Evolutionary conservation across 2,329 filamentous ascomycete species (phyloP), one percentile per base, ranked within the genome.

Genomic region (Zymoseptoria passerinii): DNA sequence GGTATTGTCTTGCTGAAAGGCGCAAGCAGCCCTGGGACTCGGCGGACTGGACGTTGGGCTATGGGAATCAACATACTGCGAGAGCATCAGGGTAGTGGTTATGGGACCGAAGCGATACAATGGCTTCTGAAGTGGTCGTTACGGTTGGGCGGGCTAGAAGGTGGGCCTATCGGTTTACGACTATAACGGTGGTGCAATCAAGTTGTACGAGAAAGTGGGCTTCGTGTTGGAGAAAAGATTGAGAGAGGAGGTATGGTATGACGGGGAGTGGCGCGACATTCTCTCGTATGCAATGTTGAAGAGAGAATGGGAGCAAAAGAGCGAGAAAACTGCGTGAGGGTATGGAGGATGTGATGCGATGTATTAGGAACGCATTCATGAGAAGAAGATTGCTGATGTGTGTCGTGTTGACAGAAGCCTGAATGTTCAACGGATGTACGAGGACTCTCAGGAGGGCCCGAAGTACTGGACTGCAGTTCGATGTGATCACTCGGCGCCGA

Each of bases 121-220:
- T 81, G 77, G 78, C 71, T 67, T 1, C 61, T 79, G 5, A 73
- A 77, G 27, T 80, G 77, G 73, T 73, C 75, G 0, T 80, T 80
- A 56, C 63, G 66, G 8, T 67, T 69, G 20, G 76, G 72, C 0
- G 75, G 73, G 0, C 62, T 77, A 64, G 58, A 68, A 74, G 6
- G 73, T 80, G 16, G 65, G 64, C 8, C 69, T 80, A 8, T 61
- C 66, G 7, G 72, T 73, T 0, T 71, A 74, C 16, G 71, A 65
- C 10, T 80, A 72, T 58, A 80, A 80, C 50, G 66, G 68, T 23
- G 69, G 74, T 0, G 77, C 74, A 0, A 55, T 70, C 16, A 67
- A 71, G 18, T 53, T 80, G 63, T 80, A 80, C 58, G 67, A 74
- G 61, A 70, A 70, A 48, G 55, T 79, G 13, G 77, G 78, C 0